phyloP scores from a whole-genome alignment of 2,329 filamentous ascomycete genomes.

The Ascochyta rabiei region DNA sequence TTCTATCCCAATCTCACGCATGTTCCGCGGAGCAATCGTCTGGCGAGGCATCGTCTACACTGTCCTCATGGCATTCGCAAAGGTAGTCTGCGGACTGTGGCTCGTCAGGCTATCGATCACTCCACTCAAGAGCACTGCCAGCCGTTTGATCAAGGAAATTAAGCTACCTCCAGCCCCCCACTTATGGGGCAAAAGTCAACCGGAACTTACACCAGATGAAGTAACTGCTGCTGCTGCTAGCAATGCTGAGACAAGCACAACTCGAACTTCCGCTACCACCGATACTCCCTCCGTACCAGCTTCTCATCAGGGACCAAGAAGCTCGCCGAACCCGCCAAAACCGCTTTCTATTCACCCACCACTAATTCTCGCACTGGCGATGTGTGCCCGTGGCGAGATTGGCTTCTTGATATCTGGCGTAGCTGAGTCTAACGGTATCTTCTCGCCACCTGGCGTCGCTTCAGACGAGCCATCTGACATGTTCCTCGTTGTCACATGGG shows the following conservation, averaged over 20 bases:
- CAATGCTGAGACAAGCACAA: not conserved
- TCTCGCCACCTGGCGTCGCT: constrained; percentile 35
- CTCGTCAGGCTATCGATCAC: constrained; percentile 46
- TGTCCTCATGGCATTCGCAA: constrained; percentile 67
- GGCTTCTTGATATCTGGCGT: constrained; percentile 76
- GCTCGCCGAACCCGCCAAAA: constrained; percentile 45
- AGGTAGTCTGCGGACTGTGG: constrained; percentile 51
- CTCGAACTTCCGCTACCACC: not conserved
- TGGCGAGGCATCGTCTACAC: constrained; percentile 79
- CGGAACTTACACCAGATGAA: not conserved
- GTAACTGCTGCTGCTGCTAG: not conserved
- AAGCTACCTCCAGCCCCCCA: constrained; percentile 30
- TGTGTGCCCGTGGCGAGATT: constrained; percentile 81
- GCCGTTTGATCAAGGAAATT: constrained; percentile 16
- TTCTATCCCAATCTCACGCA: constrained; percentile 73
- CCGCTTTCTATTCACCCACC: constrained; percentile 71
- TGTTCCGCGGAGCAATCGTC: constrained; percentile 68
- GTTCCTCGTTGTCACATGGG: constrained; percentile 62
- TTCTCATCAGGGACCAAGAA: constrained; percentile 15
- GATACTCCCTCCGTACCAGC: not conserved
- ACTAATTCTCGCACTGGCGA: constrained; percentile 69
- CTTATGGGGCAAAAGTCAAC: constrained; percentile 29
- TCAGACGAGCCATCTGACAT: constrained; percentile 49
- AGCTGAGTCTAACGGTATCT: constrained; percentile 62
- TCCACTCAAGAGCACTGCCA: constrained; percentile 12